Evolutionary conservation across 352 stramenopile species (phyloP).

Genomic region (Pythium phragmiticola): DNA sequence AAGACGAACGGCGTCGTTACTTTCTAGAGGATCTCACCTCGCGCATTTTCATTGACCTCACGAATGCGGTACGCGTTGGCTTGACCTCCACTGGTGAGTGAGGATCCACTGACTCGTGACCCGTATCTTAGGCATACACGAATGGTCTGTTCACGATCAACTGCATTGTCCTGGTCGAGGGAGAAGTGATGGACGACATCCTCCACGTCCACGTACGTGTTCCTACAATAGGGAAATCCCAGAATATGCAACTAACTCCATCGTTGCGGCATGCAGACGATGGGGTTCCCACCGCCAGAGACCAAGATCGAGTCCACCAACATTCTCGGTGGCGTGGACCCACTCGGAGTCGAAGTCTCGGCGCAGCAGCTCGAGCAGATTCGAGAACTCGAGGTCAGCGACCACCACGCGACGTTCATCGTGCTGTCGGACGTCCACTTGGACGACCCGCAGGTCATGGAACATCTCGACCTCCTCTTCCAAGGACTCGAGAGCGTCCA

Average conservation of each 20-base stretch:
- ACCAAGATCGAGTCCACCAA: constrained; percentile 67
- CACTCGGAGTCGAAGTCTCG: constrained; percentile 81
- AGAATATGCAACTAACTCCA: no score
- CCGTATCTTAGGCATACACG: constrained; percentile 53
- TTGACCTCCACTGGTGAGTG: background rate
- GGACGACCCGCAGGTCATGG: constrained; percentile 90
- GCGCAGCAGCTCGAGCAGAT: constrained; percentile 82
- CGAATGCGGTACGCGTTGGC: constrained; percentile 42
- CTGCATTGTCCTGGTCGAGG: constrained; percentile 92
- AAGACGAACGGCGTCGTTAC: constrained; percentile 77
- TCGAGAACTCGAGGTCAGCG: constrained; percentile 65
- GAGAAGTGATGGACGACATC: constrained; percentile 91
- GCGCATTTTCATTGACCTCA: constrained; percentile 75
- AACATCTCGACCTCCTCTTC: constrained; percentile 89
- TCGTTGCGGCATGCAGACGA: constrained; percentile 43
- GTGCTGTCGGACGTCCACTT: constrained; percentile 93
- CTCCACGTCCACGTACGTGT: constrained; percentile 81
- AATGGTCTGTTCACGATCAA: constrained; percentile 91
- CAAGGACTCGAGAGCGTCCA: constrained; percentile 77
- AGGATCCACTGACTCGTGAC: background rate
- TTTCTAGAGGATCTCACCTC: constrained; percentile 85
- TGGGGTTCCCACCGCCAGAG: constrained; percentile 91
- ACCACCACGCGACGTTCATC: constrained; percentile 90
- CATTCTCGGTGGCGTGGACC: constrained; percentile 76
- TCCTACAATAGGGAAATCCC: background rate